These are phyloP conservation scores for Trichoderma asperellum DNA, from an alignment of 2,329 filamentous ascomycete genomes.

Conservation along the genomic window DNA sequence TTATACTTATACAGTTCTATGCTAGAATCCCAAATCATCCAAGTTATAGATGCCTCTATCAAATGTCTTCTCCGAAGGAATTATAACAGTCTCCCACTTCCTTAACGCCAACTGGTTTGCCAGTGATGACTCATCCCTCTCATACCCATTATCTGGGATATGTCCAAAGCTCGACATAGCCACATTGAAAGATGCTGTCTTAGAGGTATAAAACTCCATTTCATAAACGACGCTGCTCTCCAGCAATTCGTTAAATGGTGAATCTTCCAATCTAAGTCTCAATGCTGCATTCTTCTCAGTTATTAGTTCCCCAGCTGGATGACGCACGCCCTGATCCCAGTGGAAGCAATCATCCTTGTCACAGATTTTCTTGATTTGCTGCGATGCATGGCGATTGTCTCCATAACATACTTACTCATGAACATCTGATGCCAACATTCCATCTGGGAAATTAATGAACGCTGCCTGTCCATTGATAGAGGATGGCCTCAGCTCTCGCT, in stretches of 20 bases:
- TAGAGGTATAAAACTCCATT: background rate
- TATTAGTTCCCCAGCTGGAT: conserved; percentile 15
- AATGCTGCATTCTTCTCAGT: background rate
- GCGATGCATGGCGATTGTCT: conserved; percentile 34
- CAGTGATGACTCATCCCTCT: background rate
- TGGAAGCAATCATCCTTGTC: conserved; percentile 38
- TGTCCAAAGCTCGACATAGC: background rate
- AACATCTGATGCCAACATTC: background rate
- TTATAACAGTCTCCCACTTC: conserved; percentile 7
- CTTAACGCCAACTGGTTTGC: background rate
- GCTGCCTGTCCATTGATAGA: conserved; percentile 34
- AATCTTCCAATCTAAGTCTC: background rate
- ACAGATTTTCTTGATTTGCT: conserved; percentile 37
- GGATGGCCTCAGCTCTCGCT: conserved; percentile 31
- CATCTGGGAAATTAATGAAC: conserved; percentile 41
- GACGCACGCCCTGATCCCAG: conserved; percentile 36
- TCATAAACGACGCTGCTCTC: background rate
- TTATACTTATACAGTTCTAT: background rate
- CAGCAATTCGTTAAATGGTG: background rate
- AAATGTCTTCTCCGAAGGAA: background rate
- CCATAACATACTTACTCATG: conserved; percentile 42
- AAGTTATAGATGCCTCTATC: background rate
- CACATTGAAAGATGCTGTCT: background rate
- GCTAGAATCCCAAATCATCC: conserved; percentile 2
- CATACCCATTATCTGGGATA: background rate